A percentile compares a stretch with the other conserved stretches of the same genome.
Evolutionary conservation across 768 basidiomycete genomes (phyloP).

Genomic region (Suillus paluster): DNA sequence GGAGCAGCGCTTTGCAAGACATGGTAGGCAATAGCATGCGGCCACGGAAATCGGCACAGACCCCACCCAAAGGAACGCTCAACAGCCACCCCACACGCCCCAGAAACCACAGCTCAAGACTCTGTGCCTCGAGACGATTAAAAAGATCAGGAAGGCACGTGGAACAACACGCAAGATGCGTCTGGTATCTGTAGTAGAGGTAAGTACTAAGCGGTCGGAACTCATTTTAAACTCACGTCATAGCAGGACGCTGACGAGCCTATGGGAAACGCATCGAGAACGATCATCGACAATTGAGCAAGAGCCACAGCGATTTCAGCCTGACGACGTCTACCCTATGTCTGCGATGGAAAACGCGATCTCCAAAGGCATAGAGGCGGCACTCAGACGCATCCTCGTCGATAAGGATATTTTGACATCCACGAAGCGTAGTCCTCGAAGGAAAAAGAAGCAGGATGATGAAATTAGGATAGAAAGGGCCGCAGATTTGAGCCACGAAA

Average conservation of each 20-base stretch:
- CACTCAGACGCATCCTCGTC: slow-evolving; percentile 1
- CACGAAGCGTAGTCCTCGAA: slow-evolving; percentile 1
- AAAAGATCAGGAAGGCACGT: neutral
- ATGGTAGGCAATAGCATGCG: too few relatives aligned
- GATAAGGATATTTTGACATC: neutral
- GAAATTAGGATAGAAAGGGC: slow-evolving; percentile 4
- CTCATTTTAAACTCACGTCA: neutral
- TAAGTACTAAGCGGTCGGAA: neutral
- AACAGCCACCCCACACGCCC: neutral
- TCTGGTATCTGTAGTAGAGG: neutral
- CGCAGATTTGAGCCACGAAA: slow-evolving; percentile 9
- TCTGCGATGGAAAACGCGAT: slow-evolving; percentile 5
- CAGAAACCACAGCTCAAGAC: neutral
- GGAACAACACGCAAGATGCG: neutral
- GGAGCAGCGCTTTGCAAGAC: slow-evolving; percentile 6
- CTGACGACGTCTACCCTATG: neutral
- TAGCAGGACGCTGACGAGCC: neutral
- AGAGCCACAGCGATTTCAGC: neutral
- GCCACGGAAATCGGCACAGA: too few relatives aligned
- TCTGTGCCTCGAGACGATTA: neutral
- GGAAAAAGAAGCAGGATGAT: slow-evolving; percentile 6
- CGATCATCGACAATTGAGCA: neutral
- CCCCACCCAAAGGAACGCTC: too few relatives aligned
- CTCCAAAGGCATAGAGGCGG: slow-evolving; percentile 6
- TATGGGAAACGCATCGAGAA: neutral